Conservation (phyloP, 768 basidiomycete species). For the Auricularia sp. region DNA sequence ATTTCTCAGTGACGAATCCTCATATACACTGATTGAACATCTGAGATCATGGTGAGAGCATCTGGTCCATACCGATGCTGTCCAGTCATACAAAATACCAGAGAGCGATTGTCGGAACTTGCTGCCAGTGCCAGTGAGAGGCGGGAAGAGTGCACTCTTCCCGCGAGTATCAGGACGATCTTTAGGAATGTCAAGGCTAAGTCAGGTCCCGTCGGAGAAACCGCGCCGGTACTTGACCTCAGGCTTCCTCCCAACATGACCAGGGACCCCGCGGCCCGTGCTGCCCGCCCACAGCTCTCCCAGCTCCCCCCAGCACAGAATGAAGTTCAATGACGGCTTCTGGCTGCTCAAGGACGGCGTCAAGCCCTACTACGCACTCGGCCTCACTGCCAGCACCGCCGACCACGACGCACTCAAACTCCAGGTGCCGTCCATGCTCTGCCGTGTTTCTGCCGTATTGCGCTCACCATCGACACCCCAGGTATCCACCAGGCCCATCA, state of each 20-base stretch:
- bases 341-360: conserved; percentile 58
- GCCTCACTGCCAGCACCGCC: conserved; percentile 41
- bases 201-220: background rate
- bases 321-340: conserved; percentile 70
- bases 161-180: no score
- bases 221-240: background rate
- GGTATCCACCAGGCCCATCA: conserved; percentile 15
- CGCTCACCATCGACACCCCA: conserved; percentile 3
- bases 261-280: background rate
- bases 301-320: conserved; percentile 15
- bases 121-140: no score
- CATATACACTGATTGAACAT: no score
- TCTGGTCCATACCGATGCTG: no score
- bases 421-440: conserved; percentile 51
- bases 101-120: no score
- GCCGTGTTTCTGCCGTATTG: conserved; percentile 15
- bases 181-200: background rate
- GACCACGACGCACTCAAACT: conserved; percentile 43
- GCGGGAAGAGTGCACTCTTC: no score
- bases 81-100: no score
- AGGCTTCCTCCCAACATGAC: no score
- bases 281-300: background rate
- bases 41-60: background rate
- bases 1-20: no score
- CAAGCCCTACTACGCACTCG: conserved; percentile 50